phyloP scores from a whole-genome alignment of 164 flowering plant species.

The Vitis riparia region DNA sequence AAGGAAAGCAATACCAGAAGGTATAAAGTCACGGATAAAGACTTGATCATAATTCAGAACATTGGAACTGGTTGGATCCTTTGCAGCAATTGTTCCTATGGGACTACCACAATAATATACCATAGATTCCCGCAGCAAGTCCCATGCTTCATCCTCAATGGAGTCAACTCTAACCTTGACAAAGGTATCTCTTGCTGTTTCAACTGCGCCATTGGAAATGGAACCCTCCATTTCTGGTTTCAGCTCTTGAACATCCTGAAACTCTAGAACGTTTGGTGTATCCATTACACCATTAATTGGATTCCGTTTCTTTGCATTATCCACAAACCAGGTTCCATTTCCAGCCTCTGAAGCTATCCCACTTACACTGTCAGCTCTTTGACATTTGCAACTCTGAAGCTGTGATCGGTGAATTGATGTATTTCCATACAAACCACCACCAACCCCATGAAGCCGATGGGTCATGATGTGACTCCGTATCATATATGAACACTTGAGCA shows the following conservation, averaged over 20 bases:
- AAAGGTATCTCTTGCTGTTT: conserved; percentile 9
- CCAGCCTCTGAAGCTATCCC: conserved; percentile 25
- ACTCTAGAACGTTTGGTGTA: conserved; percentile 21
- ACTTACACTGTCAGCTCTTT: conserved; percentile 28
- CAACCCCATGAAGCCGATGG: conserved; percentile 4
- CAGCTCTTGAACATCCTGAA: conserved; percentile 18
- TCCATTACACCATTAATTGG: conserved; percentile 15
- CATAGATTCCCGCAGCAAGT: conserved; percentile 41
- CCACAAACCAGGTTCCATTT: conserved; percentile 34
- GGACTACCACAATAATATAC: conserved; percentile 58
- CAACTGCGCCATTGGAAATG: conserved; percentile 24
- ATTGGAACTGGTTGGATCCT: conserved; percentile 44
- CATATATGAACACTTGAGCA: conserved; percentile 12
- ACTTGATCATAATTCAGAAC: conserved; percentile 62
- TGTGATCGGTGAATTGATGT: not conserved
- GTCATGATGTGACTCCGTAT: not conserved
- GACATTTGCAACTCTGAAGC: conserved; percentile 33
- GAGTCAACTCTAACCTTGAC: conserved; percentile 17
- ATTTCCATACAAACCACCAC: conserved; percentile 1
- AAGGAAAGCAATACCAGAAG: conserved; percentile 63
- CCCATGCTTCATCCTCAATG: conserved; percentile 65
- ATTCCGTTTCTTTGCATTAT: conserved; percentile 24
- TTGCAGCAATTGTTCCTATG: conserved; percentile 64
- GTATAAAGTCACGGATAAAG: conserved; percentile 64
- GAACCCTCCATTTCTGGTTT: conserved; percentile 17